These are phyloP conservation scores for Teunomyces kruisii DNA, from an alignment of 805 yeast genomes.

Conservation along the genomic window DNA sequence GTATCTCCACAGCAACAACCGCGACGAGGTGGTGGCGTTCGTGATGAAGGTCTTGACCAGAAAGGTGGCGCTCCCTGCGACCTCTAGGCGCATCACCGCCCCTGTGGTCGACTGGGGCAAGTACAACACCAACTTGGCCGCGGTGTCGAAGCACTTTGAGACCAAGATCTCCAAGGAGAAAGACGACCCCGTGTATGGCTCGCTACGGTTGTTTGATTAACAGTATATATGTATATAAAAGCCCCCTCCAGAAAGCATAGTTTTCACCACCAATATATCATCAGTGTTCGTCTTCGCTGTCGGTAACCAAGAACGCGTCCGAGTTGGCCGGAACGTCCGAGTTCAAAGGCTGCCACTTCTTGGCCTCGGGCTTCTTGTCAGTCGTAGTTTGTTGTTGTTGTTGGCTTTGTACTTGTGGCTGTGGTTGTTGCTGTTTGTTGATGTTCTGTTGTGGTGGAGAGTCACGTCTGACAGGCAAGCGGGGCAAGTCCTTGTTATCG, in stretches of 20 bases:
- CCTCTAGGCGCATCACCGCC: conserved; percentile 28
- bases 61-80: conserved; percentile 35
- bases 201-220: conserved; percentile 24
- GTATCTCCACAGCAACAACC: conserved; percentile 12
- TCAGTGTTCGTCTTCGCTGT: conserved; percentile 42
- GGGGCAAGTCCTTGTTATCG: conserved; percentile 24
- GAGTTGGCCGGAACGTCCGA: conserved; percentile 39
- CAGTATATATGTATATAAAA: conserved; percentile 6
- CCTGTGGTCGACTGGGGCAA: conserved; percentile 40
- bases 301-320: conserved; percentile 46
- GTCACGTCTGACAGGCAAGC: conserved; percentile 16
- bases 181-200: conserved; percentile 20
- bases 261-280: not conserved
- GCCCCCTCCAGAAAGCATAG: not conserved
- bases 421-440: conserved; percentile 4
- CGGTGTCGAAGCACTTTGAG: conserved; percentile 21
- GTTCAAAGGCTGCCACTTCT: conserved; percentile 40
- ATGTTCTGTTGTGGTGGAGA: not conserved
- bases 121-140: conserved; percentile 30
- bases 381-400: too few relatives aligned
- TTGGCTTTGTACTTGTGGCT: too few relatives aligned
- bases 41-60: conserved; percentile 33
- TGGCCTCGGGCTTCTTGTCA: conserved; percentile 7
- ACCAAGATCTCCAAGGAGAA: conserved; percentile 6
- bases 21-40: conserved; percentile 29